Evolutionary conservation across 2,329 filamentous ascomycete species (phyloP), one percentile per base, ranked within the genome.

Genomic region (Aspergillus brunneoviolaceus): DNA sequence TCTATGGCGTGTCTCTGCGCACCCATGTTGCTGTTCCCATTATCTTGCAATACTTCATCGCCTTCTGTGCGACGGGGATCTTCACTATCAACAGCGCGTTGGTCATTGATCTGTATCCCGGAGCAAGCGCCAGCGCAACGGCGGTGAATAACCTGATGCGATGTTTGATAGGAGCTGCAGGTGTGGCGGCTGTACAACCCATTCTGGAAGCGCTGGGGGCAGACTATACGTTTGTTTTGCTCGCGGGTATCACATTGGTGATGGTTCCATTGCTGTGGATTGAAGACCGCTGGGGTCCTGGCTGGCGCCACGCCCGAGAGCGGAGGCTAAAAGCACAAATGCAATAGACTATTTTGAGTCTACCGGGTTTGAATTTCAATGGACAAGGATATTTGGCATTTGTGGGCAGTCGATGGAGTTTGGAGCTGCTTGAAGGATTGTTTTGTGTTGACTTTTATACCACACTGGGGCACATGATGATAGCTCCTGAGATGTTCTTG

Each of bases 11-110:
- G 31, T 47, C 21, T 60, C 69, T 11, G 33, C 53, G 49, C 1
- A 64, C 70, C 0, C 70, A 74, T 25, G 61, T 77, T 2, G 73
- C 76, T 0, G 69, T 73, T 2, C 72, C 74, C 1, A 65, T 79
- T 25, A 67, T 78, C 12, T 64, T 79, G 31, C 75, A 76, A 48
- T 78, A 75, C 59, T 49, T 78, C 19, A 73, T 74, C 27, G 76
- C 74, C 0, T 75, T 72, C 58, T 67, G 68, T 19, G 66, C 72
- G 3, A 77, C 74, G 1, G 69, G 69, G 6, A 70, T 73, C 51
- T 74, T 74, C 56, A 75, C 69, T 11, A 70, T 74, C 49, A 76
- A 71, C 61, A 73, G 68, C 33, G 72, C 75, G 0, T 65, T 78
- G 19, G 62, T 78, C 10, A 74, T 78, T n/a, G 76, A 79, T 55